Conservation (phyloP, 208 protist species). For the Leishmania braziliensis region DNA sequence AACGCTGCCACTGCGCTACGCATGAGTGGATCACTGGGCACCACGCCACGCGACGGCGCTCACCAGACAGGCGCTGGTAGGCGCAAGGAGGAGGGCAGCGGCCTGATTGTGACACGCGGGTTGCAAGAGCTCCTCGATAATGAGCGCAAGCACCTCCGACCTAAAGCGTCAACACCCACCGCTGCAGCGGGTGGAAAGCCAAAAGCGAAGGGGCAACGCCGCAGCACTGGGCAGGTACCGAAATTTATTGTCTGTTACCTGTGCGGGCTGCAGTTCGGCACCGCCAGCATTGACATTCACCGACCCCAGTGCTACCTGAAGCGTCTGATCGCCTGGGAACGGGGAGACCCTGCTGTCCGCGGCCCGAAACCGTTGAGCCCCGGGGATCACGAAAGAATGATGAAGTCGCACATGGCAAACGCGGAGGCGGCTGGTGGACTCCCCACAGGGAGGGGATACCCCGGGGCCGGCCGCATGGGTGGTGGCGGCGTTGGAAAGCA, state of each 20-base stretch:
- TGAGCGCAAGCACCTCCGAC: slow-evolving; percentile 35
- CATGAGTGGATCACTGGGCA: slow-evolving; percentile 14
- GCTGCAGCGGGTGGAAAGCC: neutral
- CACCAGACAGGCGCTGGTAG: neutral
- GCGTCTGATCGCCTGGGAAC: slow-evolving; percentile 89
- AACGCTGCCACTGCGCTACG: neutral
- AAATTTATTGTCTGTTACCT: slow-evolving; percentile 91
- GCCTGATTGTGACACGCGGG: slow-evolving; percentile 71
- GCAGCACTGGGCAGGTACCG: slow-evolving; percentile 35
- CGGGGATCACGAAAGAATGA: slow-evolving; percentile 58
- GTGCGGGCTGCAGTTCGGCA: slow-evolving; percentile 90
- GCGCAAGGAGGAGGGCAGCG: slow-evolving; percentile 10
- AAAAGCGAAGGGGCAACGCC: slow-evolving; percentile 18
- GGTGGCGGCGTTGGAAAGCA: slow-evolving; percentile 21
- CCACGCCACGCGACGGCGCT: slow-evolving; percentile 10
- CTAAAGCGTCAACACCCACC: neutral
- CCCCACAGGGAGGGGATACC: neutral
- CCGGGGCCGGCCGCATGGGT: neutral
- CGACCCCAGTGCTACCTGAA: slow-evolving; percentile 93
- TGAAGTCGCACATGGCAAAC: slow-evolving; percentile 34
- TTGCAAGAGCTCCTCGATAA: slow-evolving; percentile 75
- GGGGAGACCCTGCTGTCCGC: slow-evolving; percentile 66
- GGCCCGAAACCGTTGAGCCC: slow-evolving; percentile 73
- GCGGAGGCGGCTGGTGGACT: slow-evolving; percentile 3
- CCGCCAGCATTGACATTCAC: slow-evolving; percentile 85